A percentile compares a stretch with the other conserved stretches of the same genome.
Evolutionary conservation across 148 eudicot genomes (phyloP).

Genomic region (Limonium bicolor): DNA sequence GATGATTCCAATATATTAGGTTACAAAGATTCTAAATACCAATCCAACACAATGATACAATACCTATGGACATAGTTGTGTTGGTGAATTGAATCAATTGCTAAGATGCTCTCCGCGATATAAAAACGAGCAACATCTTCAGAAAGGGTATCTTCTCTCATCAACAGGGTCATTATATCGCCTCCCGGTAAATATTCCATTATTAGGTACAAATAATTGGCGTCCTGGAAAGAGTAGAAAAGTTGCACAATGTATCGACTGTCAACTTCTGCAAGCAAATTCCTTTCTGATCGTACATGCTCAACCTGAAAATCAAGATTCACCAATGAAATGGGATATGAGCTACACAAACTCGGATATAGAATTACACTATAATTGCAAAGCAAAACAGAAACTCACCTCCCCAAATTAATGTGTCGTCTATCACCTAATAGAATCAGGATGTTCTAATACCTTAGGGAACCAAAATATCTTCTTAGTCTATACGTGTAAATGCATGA

Average conservation of each 20-base stretch:
- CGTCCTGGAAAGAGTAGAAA: constrained; percentile 60
- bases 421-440: no score
- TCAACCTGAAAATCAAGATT: constrained; percentile 33
- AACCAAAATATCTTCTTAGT: no score
- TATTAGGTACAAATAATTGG: constrained; percentile 52
- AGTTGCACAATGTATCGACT: constrained; percentile 67
- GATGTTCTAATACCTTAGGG: no score
- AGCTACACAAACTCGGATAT: no score
- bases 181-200: constrained; percentile 84
- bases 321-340: not conserved
- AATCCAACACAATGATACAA: not conserved
- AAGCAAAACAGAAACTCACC: no score
- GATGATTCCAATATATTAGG: no score
- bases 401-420: no score
- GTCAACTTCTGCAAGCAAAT: constrained; percentile 63
- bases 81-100: constrained; percentile 58
- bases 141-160: constrained; percentile 59
- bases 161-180: constrained; percentile 62
- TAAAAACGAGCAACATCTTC: constrained; percentile 70
- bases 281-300: constrained; percentile 74
- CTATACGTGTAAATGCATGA: no score
- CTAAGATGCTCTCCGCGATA: constrained; percentile 60
- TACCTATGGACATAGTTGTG: constrained; percentile 66
- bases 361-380: no score
- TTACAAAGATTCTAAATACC: no score